These are phyloP conservation scores for Dispira parvispora DNA, from an alignment of 192 early-diverging fungal genomes.

Conservation along the genomic window DNA sequence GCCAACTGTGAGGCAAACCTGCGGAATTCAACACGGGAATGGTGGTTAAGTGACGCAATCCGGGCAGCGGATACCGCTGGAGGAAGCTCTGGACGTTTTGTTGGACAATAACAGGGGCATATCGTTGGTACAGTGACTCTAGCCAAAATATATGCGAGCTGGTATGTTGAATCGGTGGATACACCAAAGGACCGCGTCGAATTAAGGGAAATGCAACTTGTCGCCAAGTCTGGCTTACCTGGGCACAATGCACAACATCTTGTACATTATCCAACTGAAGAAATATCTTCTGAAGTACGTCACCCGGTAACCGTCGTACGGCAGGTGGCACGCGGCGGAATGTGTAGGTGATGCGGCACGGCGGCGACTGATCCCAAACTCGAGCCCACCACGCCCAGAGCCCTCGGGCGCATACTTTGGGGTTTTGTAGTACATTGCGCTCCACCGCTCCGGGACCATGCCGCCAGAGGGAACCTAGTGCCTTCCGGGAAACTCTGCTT, in stretches of 20 bases:
- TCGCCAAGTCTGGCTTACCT: not conserved
- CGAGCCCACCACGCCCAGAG: not conserved
- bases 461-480: not conserved
- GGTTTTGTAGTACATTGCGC: not conserved
- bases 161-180: not conserved
- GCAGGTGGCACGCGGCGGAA: not conserved
- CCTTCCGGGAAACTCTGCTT: not conserved
- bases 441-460: not conserved
- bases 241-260: not conserved
- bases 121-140: not conserved
- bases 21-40: not conserved
- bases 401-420: too few species aligned
- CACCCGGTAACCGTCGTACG: not conserved
- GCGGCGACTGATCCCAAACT: not conserved
- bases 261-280: not conserved
- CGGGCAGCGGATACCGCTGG: not conserved
- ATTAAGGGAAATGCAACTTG: not conserved
- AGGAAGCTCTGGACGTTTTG: not conserved
- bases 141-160: not conserved
- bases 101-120: not conserved
- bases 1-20: not conserved
- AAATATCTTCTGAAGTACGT: not conserved
- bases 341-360: not conserved
- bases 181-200: not conserved
- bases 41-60: not conserved